phyloP scores from a whole-genome alignment of 345 rosid genomes.

The Linum lewisii region DNA sequence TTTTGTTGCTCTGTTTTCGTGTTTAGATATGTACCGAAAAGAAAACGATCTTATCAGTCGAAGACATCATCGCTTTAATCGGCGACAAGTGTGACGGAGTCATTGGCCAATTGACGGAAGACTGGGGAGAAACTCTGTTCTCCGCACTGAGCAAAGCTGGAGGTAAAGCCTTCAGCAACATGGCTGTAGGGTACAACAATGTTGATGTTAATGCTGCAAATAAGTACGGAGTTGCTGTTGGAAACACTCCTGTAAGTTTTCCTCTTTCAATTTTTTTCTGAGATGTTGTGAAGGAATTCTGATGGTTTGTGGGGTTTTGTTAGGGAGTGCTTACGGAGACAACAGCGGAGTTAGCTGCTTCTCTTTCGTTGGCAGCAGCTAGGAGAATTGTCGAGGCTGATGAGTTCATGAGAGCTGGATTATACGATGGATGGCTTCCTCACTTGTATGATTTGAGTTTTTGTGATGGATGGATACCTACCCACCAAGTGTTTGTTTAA shows the following conservation, averaged over 20 bases:
- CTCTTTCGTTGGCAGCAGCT: constrained; percentile 82
- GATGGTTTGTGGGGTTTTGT: background rate
- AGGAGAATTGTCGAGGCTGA: constrained; percentile 98
- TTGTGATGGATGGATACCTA: no score
- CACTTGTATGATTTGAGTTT: constrained; percentile 34
- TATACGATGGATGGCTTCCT: constrained; percentile 99
- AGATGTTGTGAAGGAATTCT: background rate
- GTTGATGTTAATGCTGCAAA: constrained; percentile 92
- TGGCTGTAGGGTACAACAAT: constrained; percentile 98
- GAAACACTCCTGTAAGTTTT: constrained; percentile 79
- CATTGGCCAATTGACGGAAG: constrained; percentile 91
- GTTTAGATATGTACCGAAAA: constrained; percentile 75
- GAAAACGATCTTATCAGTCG: constrained; percentile 90
- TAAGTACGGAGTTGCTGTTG: constrained; percentile 88
- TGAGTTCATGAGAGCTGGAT: constrained; percentile 89
- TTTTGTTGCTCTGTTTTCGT: background rate
- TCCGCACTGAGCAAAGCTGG: constrained; percentile 84
- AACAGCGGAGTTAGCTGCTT: constrained; percentile 90
- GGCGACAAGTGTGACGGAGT: constrained; percentile 92
- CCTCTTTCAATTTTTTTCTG: background rate
- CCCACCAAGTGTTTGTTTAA: background rate
- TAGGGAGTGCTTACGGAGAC: constrained; percentile 98
- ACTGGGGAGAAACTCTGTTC: constrained; percentile 92
- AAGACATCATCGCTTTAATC: constrained; percentile 77
- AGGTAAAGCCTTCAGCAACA: constrained; percentile 90